A percentile compares a stretch with the other conserved stretches of the same genome.
phyloP scores from a whole-genome alignment of 495 filamentous ascomycete species.

The Peziza echinospora region DNA sequence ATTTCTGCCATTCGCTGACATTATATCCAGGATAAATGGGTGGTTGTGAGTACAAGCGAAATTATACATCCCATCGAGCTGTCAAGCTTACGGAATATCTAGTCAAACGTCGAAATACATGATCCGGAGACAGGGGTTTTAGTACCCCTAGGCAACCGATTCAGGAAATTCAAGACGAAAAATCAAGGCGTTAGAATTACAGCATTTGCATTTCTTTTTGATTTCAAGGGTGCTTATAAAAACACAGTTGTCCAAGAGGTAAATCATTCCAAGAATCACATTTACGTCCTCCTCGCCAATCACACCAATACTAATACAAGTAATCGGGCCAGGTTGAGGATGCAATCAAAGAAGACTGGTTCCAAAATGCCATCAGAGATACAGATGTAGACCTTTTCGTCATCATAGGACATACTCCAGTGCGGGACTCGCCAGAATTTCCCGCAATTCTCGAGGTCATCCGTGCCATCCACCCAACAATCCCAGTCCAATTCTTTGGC shows the following conservation, averaged over 20 bases:
- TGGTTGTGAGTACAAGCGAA: neutral
- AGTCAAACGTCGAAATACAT: conserved; percentile 83
- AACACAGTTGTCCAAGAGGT: conserved; percentile 78
- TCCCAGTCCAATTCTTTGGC: conserved; percentile 80
- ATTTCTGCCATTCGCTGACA: neutral
- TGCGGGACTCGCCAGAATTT: conserved; percentile 51
- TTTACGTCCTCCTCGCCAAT: conserved; percentile 1
- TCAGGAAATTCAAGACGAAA: conserved; percentile 70
- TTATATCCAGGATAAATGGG: neutral
- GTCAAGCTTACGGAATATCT: conserved; percentile 42
- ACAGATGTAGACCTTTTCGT: conserved; percentile 68
- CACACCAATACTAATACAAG: neutral
- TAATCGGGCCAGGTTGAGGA: conserved; percentile 44
- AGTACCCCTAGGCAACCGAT: conserved; percentile 61
- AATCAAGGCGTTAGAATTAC: conserved; percentile 63
- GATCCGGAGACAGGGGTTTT: conserved; percentile 43
- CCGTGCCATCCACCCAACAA: conserved; percentile 49
- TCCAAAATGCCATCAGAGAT: conserved; percentile 63
- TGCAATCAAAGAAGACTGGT: conserved; percentile 69
- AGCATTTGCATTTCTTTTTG: conserved; percentile 83
- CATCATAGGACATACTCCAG: conserved; percentile 66
- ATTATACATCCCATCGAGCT: neutral
- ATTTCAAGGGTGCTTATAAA: conserved; percentile 73
- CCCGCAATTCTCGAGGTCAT: conserved; percentile 57
- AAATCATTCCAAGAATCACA: conserved; percentile 19